Conservation (phyloP, 495 filamentous ascomycete genomes). For the Darksidea phi region DNA sequence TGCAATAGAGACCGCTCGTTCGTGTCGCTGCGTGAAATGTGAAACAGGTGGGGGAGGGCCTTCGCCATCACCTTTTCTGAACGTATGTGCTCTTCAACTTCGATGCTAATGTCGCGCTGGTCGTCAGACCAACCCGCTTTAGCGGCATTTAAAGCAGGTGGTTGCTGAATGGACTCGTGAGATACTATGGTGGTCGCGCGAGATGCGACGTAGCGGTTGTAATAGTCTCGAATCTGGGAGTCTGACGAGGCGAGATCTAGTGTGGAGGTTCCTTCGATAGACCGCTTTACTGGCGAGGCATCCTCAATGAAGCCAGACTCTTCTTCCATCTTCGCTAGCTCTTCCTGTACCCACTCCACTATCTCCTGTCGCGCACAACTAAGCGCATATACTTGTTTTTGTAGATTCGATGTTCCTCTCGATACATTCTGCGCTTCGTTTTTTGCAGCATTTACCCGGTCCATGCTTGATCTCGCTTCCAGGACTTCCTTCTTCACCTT, state of each 20-base stretch:
- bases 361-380: constrained; percentile 39
- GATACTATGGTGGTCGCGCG: constrained; percentile 7
- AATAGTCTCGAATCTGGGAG: constrained; percentile 2
- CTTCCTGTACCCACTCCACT: constrained; percentile 41
- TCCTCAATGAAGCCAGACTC: constrained; percentile 29
- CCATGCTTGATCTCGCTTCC: constrained; percentile 25
- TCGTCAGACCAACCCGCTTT: too few species aligned
- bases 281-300: constrained; percentile 26
- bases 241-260: constrained; percentile 8
- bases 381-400: constrained; percentile 36
- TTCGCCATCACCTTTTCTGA: not conserved
- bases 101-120: not conserved
- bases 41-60: constrained; percentile 15
- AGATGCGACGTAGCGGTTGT: constrained; percentile 12
- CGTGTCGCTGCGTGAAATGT: constrained; percentile 3
- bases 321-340: constrained; percentile 38
- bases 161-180: constrained; percentile 6
- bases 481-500: constrained; percentile 34
- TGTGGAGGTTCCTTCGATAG: not conserved
- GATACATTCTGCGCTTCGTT: not conserved
- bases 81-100: not conserved
- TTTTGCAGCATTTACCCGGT: constrained; percentile 10
- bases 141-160: not conserved
- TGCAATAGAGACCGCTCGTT: constrained; percentile 30
- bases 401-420: not conserved